Evolutionary conservation across 73 alveolate genomes (phyloP), one percentile per base, ranked within the genome.

Genomic region (Paramecium primaurelia): DNA sequence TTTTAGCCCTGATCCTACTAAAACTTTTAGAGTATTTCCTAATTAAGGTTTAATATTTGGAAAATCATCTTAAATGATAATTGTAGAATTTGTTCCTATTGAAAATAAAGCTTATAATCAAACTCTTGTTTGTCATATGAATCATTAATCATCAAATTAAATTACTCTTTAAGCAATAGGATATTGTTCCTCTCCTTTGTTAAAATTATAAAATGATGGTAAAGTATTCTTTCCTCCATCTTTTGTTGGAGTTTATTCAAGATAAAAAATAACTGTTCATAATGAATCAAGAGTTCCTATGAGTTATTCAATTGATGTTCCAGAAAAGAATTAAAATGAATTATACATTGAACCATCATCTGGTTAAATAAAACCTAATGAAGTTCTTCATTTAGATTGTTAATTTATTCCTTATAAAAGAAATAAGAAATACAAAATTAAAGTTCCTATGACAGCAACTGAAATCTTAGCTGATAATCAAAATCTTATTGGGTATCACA

Each of bases 181-280:
- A 8, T 94, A 94, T 69, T 98, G 99, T 95, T 97, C 95, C 69
- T 96, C 97, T 69, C 99, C 99, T 6, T 92, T 94, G 36, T 86
- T 98, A 22, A 95, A 94, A 80, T 86, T 98, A 12, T 97, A 97
- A 71, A 97, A 97, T 80, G 97, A 97, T 59, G 98, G 97, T 11
- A 98, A 98, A 85, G 95, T 98, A 42, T 98, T 95, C 92, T 98
- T 97, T 96, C 99, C 99, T 51, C 99, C 99, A 14, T 95, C 99
- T 18, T 98, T 96, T 92, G 92, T 96, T 34, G 99, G 99, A 25
- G 99, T 98, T 8, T 95, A 99, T 34, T 93, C 98, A 1, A 95
- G 97, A 86, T 97, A 98, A 87, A 97, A 97, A 91, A 90, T 98
- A 71, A 77, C 96, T 18, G 94, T 98, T 58, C 96, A 95, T 47